Evolutionary conservation across 2,329 filamentous ascomycete genomes (phyloP).

Genomic region (Fusarium nisikadoi): DNA sequence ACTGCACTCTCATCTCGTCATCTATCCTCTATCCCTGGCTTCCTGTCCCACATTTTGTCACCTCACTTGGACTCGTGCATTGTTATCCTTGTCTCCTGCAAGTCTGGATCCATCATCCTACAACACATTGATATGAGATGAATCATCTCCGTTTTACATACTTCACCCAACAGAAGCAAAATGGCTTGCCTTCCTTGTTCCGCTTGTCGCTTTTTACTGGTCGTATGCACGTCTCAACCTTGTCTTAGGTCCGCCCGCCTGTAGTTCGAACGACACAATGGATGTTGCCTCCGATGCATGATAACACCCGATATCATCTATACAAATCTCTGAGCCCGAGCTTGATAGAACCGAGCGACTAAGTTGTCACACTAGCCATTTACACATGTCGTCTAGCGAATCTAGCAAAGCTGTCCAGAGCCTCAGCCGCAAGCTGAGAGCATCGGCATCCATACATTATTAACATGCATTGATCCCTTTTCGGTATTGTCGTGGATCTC

Average conservation of each 20-base stretch:
- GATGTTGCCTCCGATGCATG: conserved; percentile 4
- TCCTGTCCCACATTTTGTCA: conserved; percentile 19
- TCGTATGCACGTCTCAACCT: conserved; percentile 7
- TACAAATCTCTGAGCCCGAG: not conserved
- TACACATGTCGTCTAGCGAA: conserved; percentile 3
- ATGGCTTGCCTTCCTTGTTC: not conserved
- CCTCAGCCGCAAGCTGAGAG: conserved; percentile 22
- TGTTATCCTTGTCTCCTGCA: conserved; percentile 6
- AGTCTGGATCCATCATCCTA: not conserved
- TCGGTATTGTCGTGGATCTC: conserved; percentile 15
- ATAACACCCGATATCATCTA: not conserved
- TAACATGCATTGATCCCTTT: conserved; percentile 32
- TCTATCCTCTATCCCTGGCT: not conserved
- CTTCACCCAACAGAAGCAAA: not conserved
- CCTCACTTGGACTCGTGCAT: conserved; percentile 4
- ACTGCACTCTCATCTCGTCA: not conserved
- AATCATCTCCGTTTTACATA: not conserved
- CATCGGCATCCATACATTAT: conserved; percentile 1
- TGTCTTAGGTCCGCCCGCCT: conserved; percentile 1
- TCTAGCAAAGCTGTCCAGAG: conserved; percentile 9
- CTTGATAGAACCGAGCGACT: conserved; percentile 30
- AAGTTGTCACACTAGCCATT: conserved; percentile 39
- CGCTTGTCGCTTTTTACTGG: not conserved
- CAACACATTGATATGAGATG: conserved; percentile 1
- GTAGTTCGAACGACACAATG: conserved; percentile 17